Evolutionary conservation across 106 monocot species (phyloP).

Genomic region (Phalaenopsis aphrodite): DNA sequence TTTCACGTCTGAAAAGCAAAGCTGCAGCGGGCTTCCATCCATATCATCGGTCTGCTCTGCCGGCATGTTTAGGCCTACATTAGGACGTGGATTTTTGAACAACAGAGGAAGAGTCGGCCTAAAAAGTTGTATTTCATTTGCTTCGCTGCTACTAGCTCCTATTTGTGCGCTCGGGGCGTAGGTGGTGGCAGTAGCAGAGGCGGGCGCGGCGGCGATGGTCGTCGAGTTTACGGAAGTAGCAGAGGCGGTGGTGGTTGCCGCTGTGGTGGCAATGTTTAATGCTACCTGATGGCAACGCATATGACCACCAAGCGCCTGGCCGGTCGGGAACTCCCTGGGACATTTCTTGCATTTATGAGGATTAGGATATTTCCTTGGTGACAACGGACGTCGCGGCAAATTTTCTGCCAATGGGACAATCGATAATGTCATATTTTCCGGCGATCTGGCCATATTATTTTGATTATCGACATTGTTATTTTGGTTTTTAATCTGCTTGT

Average conservation of each 20-base stretch:
- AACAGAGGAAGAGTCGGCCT: slow-evolving; percentile 11
- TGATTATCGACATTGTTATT: neutral
- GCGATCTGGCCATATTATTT: neutral
- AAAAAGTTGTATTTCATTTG: too few relatives aligned
- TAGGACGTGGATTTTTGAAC: slow-evolving; percentile 1
- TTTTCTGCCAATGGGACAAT: slow-evolving; percentile 25
- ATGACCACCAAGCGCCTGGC: slow-evolving; percentile 69
- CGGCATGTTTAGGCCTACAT: slow-evolving; percentile 52
- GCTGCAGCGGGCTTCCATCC: slow-evolving; percentile 7
- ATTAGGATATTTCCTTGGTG: slow-evolving; percentile 47
- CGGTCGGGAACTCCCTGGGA: slow-evolving; percentile 55
- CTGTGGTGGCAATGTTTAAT: slow-evolving; percentile 1
- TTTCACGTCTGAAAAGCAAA: slow-evolving; percentile 26
- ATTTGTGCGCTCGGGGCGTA: too few relatives aligned
- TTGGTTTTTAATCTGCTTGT: neutral
- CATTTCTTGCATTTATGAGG: slow-evolving; percentile 71
- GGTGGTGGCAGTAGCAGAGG: too few relatives aligned
- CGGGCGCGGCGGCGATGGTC: neutral
- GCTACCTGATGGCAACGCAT: slow-evolving; percentile 65
- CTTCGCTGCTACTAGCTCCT: too few relatives aligned
- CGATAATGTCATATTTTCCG: slow-evolving; percentile 15
- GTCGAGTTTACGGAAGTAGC: neutral
- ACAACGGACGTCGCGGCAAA: neutral
- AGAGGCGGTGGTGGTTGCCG: neutral
- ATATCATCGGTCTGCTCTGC: slow-evolving; percentile 9